Conservation (phyloP, 768 basidiomycete species). For the Boletus bicolor region DNA sequence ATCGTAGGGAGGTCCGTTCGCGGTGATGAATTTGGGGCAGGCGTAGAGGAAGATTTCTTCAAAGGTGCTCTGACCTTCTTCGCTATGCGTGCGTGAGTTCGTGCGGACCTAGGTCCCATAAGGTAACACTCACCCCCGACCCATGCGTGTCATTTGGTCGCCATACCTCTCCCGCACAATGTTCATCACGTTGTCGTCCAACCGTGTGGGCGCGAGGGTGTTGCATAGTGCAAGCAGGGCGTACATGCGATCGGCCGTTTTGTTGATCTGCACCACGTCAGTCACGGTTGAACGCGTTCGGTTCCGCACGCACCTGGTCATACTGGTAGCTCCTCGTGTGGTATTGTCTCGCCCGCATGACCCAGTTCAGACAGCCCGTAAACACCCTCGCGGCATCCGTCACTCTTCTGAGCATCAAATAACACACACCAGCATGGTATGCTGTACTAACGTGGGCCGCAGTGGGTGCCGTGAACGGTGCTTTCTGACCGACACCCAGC, state of each 20-base stretch:
- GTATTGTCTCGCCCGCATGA: constrained; percentile 93
- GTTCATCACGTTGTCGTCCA: constrained; percentile 94
- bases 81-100: constrained; percentile 35
- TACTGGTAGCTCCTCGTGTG: constrained; percentile 97
- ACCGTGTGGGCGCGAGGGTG: constrained; percentile 84
- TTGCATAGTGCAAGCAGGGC: constrained; percentile 93
- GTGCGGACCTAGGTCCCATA: neutral
- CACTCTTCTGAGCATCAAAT: constrained; percentile 91
- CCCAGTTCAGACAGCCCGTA: constrained; percentile 90
- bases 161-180: constrained; percentile 90
- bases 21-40: constrained; percentile 95
- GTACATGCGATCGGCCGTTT: constrained; percentile 98
- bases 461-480: constrained; percentile 90
- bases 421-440: constrained; percentile 97
- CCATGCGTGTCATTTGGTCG: constrained; percentile 87
- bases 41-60: constrained; percentile 79
- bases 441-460: constrained; percentile 95
- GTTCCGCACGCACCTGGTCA: constrained; percentile 62
- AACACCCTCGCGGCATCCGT: constrained; percentile 95
- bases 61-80: constrained; percentile 59
- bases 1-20: constrained; percentile 92
- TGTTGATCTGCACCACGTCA: constrained; percentile 67
- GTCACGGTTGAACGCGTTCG: neutral
- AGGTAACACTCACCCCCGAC: constrained; percentile 60
- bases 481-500: constrained; percentile 88